Base-by-base conservation (phyloP, 768 basidiomycete genomes). In the Collybia sp. region DNA sequence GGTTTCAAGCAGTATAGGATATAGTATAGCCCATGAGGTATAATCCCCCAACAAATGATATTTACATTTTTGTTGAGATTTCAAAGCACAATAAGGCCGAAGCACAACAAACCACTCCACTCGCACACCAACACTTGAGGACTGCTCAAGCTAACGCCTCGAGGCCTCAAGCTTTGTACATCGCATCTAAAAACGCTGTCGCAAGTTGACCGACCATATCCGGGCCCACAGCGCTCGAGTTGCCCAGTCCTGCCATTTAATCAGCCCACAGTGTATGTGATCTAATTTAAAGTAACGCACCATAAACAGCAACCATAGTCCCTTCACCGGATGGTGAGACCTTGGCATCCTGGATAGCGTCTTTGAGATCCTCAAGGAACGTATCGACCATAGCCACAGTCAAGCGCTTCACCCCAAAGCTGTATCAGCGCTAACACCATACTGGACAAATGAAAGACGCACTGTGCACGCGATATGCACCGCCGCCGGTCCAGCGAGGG, bases 401-500 rank as follows among this genome's bases (percentile, higher is more conserved):
- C 50, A 95, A 67, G 16, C 82, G 78, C 91, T 93, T n/a, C 12
- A 32, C 18, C 15, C 17, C 30, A 44, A 15, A 17, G n/a, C n/a
- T n/a, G n/a, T n/a, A n/a, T n/a, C n/a, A n/a, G n/a, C n/a, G n/a
- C n/a, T n/a, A 42, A 33, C 19, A 51, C 25, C 49, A 34, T n/a
- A n/a, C n/a, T n/a, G n/a, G n/a, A n/a, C n/a, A n/a, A n/a, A n/a
- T n/a, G n/a, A 36, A 40, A 11, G 12, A 44, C 32, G 18, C 36
- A 95, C 92, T 56, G 95, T 99, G 66, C 86, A 88, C 31, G 93
- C 93, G 53, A 98, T 89, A 65, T 99, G 96, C 36, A 97, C 75
- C 8, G 85, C 93, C 10, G 87, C 71, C 1, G 93, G 92, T 9
- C 79, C 72, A 36, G 71, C 77, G 46, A 99, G 62, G 12, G 83